These are phyloP conservation scores for Penicillium riverlandense DNA, from an alignment of 495 filamentous ascomycete species.

Conservation along the genomic window DNA sequence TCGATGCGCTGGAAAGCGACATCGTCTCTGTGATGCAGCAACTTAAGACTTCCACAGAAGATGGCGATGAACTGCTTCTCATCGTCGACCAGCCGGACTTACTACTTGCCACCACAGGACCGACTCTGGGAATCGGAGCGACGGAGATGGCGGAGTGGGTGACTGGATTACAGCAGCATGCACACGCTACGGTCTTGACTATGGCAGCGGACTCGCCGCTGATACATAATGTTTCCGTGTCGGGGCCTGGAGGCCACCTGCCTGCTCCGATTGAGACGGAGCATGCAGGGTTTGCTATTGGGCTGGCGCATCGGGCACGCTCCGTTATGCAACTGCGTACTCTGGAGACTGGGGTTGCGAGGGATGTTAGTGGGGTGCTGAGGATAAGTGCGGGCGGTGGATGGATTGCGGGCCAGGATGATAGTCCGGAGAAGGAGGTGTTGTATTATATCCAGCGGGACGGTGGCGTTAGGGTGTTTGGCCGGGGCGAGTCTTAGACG, in stretches of 20 bases:
- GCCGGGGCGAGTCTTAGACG: constrained; percentile 51
- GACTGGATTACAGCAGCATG: constrained; percentile 37
- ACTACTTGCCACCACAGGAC: constrained; percentile 40
- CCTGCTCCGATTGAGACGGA: constrained; percentile 55
- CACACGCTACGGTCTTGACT: constrained; percentile 57
- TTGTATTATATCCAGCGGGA: constrained; percentile 74
- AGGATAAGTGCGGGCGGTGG: constrained; percentile 60
- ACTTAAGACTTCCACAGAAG: constrained; percentile 12
- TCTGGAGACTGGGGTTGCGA: constrained; percentile 77
- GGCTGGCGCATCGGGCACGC: constrained; percentile 65
- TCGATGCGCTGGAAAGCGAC: constrained; percentile 32
- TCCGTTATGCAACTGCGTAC: constrained; percentile 61
- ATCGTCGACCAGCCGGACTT: constrained; percentile 46
- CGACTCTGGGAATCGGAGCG: constrained; percentile 31
- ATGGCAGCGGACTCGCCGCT: constrained; percentile 65
- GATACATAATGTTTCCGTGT: constrained; percentile 42
- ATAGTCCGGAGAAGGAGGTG: constrained; percentile 53
- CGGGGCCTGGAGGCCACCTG: constrained; percentile 21
- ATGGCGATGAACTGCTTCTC: constrained; percentile 29
- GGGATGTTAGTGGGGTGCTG: constrained; percentile 85
- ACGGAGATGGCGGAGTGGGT: constrained; percentile 41
- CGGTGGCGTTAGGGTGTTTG: constrained; percentile 74
- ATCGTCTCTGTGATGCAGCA: constrained; percentile 28
- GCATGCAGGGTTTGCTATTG: constrained; percentile 61
- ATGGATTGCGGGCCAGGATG: constrained; percentile 25